Evolutionary conservation across 148 eudicot species (phyloP), one percentile per base, ranked within the genome.

Genomic region (Amaranthus palmeri): DNA sequence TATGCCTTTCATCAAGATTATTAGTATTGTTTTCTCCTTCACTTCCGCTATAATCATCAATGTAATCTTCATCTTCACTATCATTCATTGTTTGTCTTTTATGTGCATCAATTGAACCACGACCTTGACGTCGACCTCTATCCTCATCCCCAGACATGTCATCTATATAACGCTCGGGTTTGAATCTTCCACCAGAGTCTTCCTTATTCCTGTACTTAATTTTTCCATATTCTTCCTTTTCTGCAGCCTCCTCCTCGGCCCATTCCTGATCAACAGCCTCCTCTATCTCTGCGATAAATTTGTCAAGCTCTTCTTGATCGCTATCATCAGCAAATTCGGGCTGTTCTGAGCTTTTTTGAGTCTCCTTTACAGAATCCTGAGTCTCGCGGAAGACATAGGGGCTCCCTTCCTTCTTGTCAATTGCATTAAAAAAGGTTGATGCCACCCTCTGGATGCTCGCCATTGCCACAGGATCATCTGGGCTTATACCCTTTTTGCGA

Each of bases 361-460:
- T 55, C 6, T 77, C 79, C 2, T 51, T 25, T 42, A 55, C 52
- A 6, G 76, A 76, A 53, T 76, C 67, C 67, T 81, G 83, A 58
- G 85, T 90, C 77, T 79, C 93, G 5, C 75, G 89, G 78, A 84
- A 90, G 10, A 92, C 90, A 69, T 90, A 96, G n/a, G 99, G 99
- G 76, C 85, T 96, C 58, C 96, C 99, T 67, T 90, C 96, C 79
- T 83, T 90, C 72, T 83, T 81, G 83, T 96, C 99, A 47, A 96
- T 83, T 46, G 99, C 97, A 72, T 90, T 96, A 74, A 96, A 96
- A 79, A 96, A 92, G 14, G 97, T 92, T 17, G 97, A 87, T 54
- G 99, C 99, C 42, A 96, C 97, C 83, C 91, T 86, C 72, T 85
- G 99, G 72, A 90, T 87, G 88, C 99, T 92, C 7, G 97, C 97